Conservation (phyloP, 495 filamentous ascomycete genomes). For the Chaetomium tenue region DNA sequence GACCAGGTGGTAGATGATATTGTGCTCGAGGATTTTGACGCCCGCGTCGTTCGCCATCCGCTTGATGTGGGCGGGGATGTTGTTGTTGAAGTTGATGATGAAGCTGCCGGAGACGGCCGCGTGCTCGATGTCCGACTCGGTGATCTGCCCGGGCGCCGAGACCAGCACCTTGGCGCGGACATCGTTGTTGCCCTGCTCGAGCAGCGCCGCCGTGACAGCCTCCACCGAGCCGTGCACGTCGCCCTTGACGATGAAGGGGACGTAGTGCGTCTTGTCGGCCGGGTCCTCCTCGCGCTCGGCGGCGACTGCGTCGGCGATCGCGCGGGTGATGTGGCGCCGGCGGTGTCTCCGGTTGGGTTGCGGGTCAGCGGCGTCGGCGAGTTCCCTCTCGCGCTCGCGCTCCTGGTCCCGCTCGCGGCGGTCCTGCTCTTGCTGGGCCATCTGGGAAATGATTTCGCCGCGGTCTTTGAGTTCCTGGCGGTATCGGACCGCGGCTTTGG, state of each 20-base stretch:
- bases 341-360: neutral
- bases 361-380: slow-evolving; percentile 24
- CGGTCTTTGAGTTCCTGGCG: slow-evolving; percentile 56
- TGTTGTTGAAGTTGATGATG: slow-evolving; percentile 84
- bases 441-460: slow-evolving; percentile 39
- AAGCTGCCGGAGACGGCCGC: slow-evolving; percentile 66
- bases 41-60: slow-evolving; percentile 64
- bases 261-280: slow-evolving; percentile 59
- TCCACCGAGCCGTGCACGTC: slow-evolving; percentile 94
- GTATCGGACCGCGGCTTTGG: slow-evolving; percentile 76
- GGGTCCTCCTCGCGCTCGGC: slow-evolving; percentile 29
- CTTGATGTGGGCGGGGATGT: slow-evolving; percentile 64
- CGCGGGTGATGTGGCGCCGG: neutral
- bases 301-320: slow-evolving; percentile 39
- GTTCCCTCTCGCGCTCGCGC: slow-evolving; percentile 16
- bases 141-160: slow-evolving; percentile 71
- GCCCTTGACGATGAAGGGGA: slow-evolving; percentile 84
- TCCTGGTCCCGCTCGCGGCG: slow-evolving; percentile 47
- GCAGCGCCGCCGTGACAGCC: slow-evolving; percentile 72
- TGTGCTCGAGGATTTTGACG: slow-evolving; percentile 79
- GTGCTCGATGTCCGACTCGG: slow-evolving; percentile 87
- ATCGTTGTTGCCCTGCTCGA: slow-evolving; percentile 76
- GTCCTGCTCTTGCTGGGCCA: slow-evolving; percentile 32
- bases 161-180: slow-evolving; percentile 74
- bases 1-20: slow-evolving; percentile 86